Conservation (phyloP, 129 eudicot genomes). For the Smallanthus sonchifolius region DNA sequence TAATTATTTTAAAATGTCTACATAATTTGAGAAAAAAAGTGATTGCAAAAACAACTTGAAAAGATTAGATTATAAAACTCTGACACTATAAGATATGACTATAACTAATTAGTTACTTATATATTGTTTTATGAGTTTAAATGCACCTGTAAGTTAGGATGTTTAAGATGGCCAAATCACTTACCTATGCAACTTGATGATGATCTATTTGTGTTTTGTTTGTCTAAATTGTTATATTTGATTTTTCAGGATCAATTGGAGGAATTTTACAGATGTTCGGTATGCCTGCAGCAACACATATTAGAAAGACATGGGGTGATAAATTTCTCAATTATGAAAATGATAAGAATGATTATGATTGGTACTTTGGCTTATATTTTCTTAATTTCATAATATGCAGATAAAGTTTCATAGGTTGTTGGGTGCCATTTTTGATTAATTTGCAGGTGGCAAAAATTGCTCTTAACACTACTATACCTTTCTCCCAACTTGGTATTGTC, state of each 20-base stretch:
- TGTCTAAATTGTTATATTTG: conserved; percentile 14
- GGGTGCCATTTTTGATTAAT: no score
- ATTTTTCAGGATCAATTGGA: conserved; percentile 49
- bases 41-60: background rate
- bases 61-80: no score
- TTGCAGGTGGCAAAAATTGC: conserved; percentile 86
- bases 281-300: conserved; percentile 51
- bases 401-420: no score
- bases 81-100: background rate
- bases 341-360: conserved; percentile 94
- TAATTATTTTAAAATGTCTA: no score
- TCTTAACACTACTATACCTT: conserved; percentile 77
- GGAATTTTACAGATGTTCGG: conserved; percentile 69
- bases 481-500: conserved; percentile 78
- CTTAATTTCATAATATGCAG: background rate
- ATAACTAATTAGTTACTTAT: no score
- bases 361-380: conserved; percentile 41
- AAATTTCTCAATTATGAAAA: conserved; percentile 84
- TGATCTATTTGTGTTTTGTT: background rate
- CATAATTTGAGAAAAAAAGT: background rate
- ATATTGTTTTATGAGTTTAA: background rate
- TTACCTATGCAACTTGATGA: background rate
- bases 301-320: conserved; percentile 72
- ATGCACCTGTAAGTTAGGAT: background rate
- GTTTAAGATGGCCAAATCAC: background rate